Base-by-base conservation (phyloP, 2,329 filamentous ascomycete genomes). In the Sphaceloma murrayae region DNA sequence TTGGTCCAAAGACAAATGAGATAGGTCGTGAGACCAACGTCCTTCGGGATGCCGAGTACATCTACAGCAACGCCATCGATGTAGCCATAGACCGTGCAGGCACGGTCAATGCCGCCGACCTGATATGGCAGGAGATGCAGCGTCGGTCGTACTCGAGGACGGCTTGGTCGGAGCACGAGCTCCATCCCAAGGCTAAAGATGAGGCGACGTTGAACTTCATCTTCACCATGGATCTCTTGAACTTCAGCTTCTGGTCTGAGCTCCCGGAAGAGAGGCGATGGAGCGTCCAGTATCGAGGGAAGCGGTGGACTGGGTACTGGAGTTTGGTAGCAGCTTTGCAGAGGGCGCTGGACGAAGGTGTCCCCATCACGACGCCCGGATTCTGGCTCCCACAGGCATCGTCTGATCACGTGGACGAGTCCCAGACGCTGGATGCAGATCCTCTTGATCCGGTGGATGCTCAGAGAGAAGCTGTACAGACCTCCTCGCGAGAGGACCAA, bases 171-270 rank as follows among this genome's bases (percentile, higher is more conserved):
- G 74, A 82, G 56, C 87, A 96, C 62, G 84, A 91, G 59, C 69
- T 98, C 29, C 91, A 98, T 56, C 91, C 91, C 1, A 83, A 88
- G 60, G 56, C 75, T 31, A 86, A 86, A 57, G 80, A 93, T 58
- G 83, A 85, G 56, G 73, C 65, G 40, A 88, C 86, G 0, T 31
- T 49, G 16, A 81, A 85, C 51, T 96, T 98, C 60, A 89, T 98
- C 55, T 96, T 98, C 61, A 86, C 85, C 14, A 94, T 98, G 86
- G 91, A 98, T 60, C 63, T 98, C 19, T 68, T 98, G 40, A 98
- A 98, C 60, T 98, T 96, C 59, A 60, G 82, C 16, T 98, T 98
- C 62, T 98, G 91, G 91, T 93, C 85, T 10, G 80, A 85, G 43
- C 64, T 71, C 48, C 56, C 62, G 2, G 79, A 83, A 8, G 72